Percentiles rank a stretch among this genome's conserved stretches.
Evolutionary conservation across 768 basidiomycete genomes (phyloP).

Genomic region (Collybia sp.): DNA sequence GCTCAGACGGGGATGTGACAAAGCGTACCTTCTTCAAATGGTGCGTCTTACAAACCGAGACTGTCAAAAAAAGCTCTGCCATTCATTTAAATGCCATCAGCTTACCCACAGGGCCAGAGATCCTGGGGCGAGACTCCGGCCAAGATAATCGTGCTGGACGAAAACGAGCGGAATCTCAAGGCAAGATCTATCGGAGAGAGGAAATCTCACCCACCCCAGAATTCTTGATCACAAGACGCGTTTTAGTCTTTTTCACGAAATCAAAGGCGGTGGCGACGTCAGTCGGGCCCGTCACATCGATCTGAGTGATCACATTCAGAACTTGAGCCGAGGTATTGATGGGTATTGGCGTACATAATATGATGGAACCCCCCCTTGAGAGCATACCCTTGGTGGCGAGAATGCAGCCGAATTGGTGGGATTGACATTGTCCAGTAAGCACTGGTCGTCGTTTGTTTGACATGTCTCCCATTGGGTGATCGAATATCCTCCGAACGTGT

Average conservation of each 20-base stretch:
- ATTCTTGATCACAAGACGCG: conserved; percentile 33
- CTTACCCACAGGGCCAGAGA: conserved; percentile 31
- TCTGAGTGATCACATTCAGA: neutral
- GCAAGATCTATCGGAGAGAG: neutral
- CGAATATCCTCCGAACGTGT: neutral
- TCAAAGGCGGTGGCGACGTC: conserved; percentile 37
- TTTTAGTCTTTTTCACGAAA: conserved; percentile 30
- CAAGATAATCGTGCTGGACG: conserved; percentile 35
- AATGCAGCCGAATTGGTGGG: neutral
- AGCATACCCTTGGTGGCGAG: neutral
- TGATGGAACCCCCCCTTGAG: neutral
- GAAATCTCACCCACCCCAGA: conserved; percentile 17
- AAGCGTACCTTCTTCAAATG: conserved; percentile 20
- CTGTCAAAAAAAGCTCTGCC: too few species aligned
- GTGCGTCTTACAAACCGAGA: conserved; percentile 16
- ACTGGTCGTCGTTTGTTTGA: neutral
- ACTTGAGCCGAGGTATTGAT: neutral
- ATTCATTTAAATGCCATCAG: neutral
- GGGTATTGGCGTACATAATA: neutral
- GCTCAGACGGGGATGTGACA: too few species aligned
- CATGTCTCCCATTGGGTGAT: neutral
- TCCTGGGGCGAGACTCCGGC: conserved; percentile 35
- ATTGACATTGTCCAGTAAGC: neutral
- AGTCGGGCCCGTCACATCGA: conserved; percentile 29
- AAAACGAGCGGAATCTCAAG: neutral